Evolutionary conservation across 805 yeast genomes (phyloP), one percentile per base, ranked within the genome.

Genomic region (Metschnikowia rubicola): DNA sequence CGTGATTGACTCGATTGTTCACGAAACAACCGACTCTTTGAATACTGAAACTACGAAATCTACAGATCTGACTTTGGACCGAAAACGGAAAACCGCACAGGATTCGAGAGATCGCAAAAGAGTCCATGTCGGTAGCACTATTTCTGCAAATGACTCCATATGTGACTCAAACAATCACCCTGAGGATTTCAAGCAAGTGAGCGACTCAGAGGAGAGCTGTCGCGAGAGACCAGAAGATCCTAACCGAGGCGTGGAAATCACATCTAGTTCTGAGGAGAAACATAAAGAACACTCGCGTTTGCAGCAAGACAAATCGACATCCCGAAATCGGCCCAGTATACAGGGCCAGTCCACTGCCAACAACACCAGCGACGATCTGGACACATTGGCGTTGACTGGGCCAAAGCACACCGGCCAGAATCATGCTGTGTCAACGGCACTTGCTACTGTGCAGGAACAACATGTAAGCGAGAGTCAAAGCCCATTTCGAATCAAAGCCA

Each of bases 171-270:
- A 48, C 43, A 21, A 13, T 34, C 26, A 6, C 11, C 41, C 11
- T 7, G 37, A 10, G 2, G 45, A 41, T 13, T 10, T 34, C 12
- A 51, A 51, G 15, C 51, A 51, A 17, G 47, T 51, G 21, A 48
- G 54, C 26, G 47, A 45, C 21, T 48, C 53, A 5, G 51, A 49
- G 9, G 53, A 41, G 3, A 46, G 50, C 28, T 10, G 26, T 10
- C 11, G 19, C 35, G 41, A 39, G 10, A 36, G 30, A 19, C 34
- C 29, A 30, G 32, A 31, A 7, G 19, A 29, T n/a, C 28, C 15
- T 9, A 15, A 35, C 10, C n/a, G 35, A 30, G 41, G 39, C n/a
- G 12, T 44, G 4, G 47, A 42, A 21, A 38, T 51, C 11, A 34
- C 10, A 4, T 50, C 54, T 4, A 46, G 51, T 17, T 43, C 46